phyloP scores from a whole-genome alignment of 2,329 filamentous ascomycete species.

The Phialophora verrucosa region DNA sequence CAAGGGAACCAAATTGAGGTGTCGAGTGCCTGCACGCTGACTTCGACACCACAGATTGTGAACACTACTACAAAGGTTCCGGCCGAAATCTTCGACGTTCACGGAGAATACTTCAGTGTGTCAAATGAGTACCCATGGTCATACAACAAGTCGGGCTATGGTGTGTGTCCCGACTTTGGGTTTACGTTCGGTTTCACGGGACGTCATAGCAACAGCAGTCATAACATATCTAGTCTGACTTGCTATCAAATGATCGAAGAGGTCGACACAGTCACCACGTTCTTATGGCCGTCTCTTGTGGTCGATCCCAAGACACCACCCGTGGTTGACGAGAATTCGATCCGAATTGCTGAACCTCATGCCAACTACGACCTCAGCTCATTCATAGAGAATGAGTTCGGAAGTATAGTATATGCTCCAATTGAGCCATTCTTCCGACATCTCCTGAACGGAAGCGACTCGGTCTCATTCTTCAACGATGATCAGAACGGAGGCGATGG shows the following conservation, averaged over 20 bases:
- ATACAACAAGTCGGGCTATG: not conserved
- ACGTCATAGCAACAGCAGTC: not conserved
- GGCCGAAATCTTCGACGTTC: not conserved
- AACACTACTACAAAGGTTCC: not conserved
- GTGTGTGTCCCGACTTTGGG: not conserved
- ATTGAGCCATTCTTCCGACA: conserved; percentile 2
- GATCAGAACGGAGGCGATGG: not conserved
- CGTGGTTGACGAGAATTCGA: not conserved
- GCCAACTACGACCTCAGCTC: not conserved
- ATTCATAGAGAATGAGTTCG: not conserved
- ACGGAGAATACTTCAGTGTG: not conserved
- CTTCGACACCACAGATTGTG: too few relatives aligned
- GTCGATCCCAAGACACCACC: not conserved
- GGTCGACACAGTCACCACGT: not conserved
- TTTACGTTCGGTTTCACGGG: not conserved
- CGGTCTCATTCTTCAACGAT: not conserved
- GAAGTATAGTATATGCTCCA: not conserved
- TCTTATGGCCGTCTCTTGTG: not conserved
- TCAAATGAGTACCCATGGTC: not conserved
- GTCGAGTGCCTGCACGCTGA: not conserved
- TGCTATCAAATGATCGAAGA: conserved; percentile 7
- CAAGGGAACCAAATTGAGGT: too few relatives aligned
- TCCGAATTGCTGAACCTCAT: not conserved
- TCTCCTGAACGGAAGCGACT: conserved; percentile 3
- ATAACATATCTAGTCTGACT: not conserved